A percentile compares a stretch with the other conserved stretches of the same genome.
phyloP scores from a whole-genome alignment of 2,329 filamentous ascomycete species.

The Beauveria caledonica region DNA sequence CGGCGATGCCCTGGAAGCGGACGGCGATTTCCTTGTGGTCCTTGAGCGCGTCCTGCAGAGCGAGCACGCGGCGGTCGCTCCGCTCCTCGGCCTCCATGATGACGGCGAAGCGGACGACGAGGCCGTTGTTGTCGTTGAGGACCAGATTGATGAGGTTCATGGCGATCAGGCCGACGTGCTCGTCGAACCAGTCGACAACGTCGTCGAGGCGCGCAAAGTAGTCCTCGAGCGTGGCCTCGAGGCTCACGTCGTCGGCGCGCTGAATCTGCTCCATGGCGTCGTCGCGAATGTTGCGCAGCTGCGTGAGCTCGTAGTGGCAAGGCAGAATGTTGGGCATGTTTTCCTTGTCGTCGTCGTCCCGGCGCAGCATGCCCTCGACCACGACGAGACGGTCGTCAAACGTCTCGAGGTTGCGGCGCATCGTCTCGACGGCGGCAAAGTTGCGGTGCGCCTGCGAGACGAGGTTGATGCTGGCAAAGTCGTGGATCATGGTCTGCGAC shows the following conservation, averaged over 20 bases:
- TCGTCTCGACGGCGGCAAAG: constrained; percentile 86
- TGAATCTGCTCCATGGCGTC: constrained; percentile 95
- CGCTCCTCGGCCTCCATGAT: constrained; percentile 95
- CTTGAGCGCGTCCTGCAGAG: constrained; percentile 86
- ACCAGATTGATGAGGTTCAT: constrained; percentile 85
- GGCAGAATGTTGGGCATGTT: constrained; percentile 87
- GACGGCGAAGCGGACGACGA: constrained; percentile 85
- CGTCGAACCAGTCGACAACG: constrained; percentile 89
- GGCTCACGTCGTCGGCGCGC: constrained; percentile 60
- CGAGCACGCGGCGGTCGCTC: constrained; percentile 84
- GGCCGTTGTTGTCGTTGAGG: constrained; percentile 74
- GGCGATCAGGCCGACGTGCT: constrained; percentile 81
- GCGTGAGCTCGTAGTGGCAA: constrained; percentile 86
- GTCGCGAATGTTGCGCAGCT: constrained; percentile 87
- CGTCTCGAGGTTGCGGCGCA: constrained; percentile 82
- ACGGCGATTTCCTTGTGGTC: constrained; percentile 93
- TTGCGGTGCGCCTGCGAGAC: constrained; percentile 94
- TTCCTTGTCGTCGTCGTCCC: constrained; percentile 79
- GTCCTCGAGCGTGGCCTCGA: constrained; percentile 78
- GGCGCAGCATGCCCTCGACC: constrained; percentile 68
- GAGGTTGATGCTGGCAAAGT: constrained; percentile 87
- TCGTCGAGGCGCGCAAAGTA: constrained; percentile 83
- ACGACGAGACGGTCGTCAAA: constrained; percentile 71
- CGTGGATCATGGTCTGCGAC: constrained; percentile 92
- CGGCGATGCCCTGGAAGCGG: constrained; percentile 89